phyloP scores from a whole-genome alignment of 495 filamentous ascomycete genomes.

The Sphaerosporella brunnea region DNA sequence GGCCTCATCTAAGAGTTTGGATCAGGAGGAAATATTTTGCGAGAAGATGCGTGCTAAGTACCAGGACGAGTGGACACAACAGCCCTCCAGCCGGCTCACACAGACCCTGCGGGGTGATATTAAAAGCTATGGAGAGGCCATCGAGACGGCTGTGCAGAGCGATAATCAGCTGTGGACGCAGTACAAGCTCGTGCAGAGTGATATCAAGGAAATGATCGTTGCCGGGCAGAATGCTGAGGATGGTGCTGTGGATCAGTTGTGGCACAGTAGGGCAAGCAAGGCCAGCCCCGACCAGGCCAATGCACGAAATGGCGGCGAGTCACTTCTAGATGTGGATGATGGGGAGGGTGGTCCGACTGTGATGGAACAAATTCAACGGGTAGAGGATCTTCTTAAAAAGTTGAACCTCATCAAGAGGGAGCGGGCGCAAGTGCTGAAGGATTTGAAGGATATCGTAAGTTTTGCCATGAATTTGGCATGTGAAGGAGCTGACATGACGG shows the following conservation, averaged over 20 bases:
- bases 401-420: conserved; percentile 83
- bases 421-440: conserved; percentile 76
- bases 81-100: conserved; percentile 78
- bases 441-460: conserved; percentile 86
- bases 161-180: conserved; percentile 73
- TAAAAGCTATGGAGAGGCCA: conserved; percentile 63
- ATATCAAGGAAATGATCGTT: conserved; percentile 88
- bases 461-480: neutral
- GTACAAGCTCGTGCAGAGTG: conserved; percentile 60
- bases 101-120: conserved; percentile 74
- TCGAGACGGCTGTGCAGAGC: conserved; percentile 76
- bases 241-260: conserved; percentile 32
- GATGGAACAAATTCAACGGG: conserved; percentile 68
- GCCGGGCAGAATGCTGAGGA: conserved; percentile 72
- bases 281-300: conserved; percentile 43
- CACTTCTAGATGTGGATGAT: conserved; percentile 78
- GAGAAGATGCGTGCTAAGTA: conserved; percentile 99
- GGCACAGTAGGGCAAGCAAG: conserved; percentile 25
- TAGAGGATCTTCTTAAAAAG: conserved; percentile 84
- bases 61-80: conserved; percentile 88
- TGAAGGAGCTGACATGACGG: neutral
- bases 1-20: conserved; percentile 64
- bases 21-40: conserved; percentile 93
- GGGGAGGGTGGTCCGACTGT: conserved; percentile 63
- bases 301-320: conserved; percentile 39